phyloP scores from a whole-genome alignment of 306 rosid genomes.

The Alnus glutinosa region DNA sequence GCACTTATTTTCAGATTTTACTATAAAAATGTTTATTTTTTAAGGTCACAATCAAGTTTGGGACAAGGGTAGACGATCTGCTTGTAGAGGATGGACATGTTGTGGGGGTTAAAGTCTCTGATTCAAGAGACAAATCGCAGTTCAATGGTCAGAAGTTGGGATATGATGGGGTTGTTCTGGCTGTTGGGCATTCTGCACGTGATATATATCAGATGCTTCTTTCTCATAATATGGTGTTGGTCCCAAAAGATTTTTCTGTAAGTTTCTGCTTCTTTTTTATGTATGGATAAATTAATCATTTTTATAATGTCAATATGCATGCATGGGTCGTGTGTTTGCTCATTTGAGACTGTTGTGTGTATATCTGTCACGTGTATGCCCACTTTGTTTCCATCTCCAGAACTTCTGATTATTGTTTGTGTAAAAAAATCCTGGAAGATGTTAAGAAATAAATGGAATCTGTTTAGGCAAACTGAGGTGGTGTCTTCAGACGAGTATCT shows the following conservation, averaged over 20 bases:
- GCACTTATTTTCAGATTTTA: slow-evolving; percentile 24
- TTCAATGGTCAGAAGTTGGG: slow-evolving; percentile 58
- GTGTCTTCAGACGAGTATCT: slow-evolving; percentile 9
- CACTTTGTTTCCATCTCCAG: slow-evolving; percentile 14
- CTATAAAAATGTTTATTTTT: slow-evolving; percentile 20
- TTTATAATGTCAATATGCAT: background rate
- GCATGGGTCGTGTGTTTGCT: background rate
- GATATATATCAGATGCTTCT: slow-evolving; percentile 81
- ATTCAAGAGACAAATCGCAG: slow-evolving; percentile 57
- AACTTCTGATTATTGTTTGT: background rate
- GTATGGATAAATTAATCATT: slow-evolving; percentile 23
- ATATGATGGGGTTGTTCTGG: slow-evolving; percentile 83
- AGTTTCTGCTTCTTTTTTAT: slow-evolving; percentile 41
- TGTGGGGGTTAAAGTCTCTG: slow-evolving; percentile 68
- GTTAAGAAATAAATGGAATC: background rate
- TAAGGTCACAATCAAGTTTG: slow-evolving; percentile 87
- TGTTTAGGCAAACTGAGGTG: background rate
- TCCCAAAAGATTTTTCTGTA: slow-evolving; percentile 88
- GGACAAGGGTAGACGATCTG: slow-evolving; percentile 87
- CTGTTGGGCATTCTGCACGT: slow-evolving; percentile 99
- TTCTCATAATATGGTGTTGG: slow-evolving; percentile 72
- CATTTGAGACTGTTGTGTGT: slow-evolving; percentile 2
- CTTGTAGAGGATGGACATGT: slow-evolving; percentile 56
- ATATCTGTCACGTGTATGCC: background rate
- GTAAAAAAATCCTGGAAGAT: background rate